A percentile compares a stretch with the other conserved stretches of the same genome.
phyloP scores from a whole-genome alignment of 1,139 yeast species.

The Maudiozyma humilis region DNA sequence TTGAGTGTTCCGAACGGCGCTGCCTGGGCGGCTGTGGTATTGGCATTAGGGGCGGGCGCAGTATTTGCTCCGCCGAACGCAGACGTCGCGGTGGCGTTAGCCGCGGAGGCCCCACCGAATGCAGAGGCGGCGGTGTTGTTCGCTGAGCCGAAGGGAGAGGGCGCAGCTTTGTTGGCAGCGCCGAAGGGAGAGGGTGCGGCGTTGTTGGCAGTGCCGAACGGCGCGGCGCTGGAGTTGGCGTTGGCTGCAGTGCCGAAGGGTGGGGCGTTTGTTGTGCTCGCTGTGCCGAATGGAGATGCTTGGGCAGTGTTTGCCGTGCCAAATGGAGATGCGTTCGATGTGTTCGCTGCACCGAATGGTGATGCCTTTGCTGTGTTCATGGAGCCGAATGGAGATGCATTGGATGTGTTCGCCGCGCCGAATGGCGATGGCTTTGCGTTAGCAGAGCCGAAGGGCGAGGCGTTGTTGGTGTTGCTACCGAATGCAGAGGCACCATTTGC shows the following conservation, averaged over 20 bases:
- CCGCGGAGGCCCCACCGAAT: slow-evolving; percentile 16
- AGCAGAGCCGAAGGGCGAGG: neutral
- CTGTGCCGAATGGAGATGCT: neutral
- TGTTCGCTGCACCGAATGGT: neutral
- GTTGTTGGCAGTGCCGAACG: neutral
- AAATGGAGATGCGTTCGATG: slow-evolving; percentile 7
- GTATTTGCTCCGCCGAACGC: slow-evolving; percentile 25
- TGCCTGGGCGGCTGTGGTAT: too few species aligned
- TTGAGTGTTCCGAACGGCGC: too few species aligned
- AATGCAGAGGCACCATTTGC: slow-evolving; percentile 15
- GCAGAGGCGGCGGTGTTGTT: slow-evolving; percentile 12
- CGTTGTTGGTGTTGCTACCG: slow-evolving; percentile 8
- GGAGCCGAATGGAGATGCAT: slow-evolving; percentile 11
- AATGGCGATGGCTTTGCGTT: neutral
- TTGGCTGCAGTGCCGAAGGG: neutral
- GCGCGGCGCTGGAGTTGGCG: neutral
- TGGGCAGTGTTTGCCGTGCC: slow-evolving; percentile 6
- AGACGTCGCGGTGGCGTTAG: slow-evolving; percentile 8
- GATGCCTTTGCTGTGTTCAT: neutral
- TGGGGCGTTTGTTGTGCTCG: neutral
- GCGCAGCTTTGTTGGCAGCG: neutral
- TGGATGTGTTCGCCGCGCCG: neutral
- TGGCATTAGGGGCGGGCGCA: too few species aligned
- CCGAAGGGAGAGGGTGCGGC: slow-evolving; percentile 1
- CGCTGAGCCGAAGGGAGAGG: neutral